Evolutionary conservation across 805 yeast species (phyloP).

Genomic region (Zygosaccharomyces lentus): DNA sequence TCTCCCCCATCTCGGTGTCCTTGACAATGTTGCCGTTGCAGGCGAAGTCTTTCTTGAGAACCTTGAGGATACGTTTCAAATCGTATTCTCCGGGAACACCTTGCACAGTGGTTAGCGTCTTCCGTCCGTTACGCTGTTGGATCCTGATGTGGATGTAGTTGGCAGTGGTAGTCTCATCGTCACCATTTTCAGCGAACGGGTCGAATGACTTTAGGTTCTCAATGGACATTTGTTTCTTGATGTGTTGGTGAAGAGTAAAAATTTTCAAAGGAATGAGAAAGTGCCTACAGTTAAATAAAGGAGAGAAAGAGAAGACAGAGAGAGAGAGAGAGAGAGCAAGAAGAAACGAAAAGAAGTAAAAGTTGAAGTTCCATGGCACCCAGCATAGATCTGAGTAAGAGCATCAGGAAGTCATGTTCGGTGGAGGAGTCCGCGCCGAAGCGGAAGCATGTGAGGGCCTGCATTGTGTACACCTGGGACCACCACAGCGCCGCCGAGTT

Average conservation of each 20-base stretch:
- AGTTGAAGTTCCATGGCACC: conserved; percentile 16
- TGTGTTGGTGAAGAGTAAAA: conserved; percentile 6
- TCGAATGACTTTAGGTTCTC: conserved; percentile 86
- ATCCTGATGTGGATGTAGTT: conserved; percentile 97
- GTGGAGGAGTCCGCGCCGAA: conserved; percentile 89
- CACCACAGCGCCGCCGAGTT: conserved; percentile 77
- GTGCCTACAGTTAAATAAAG: background rate
- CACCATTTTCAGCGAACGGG: conserved; percentile 99
- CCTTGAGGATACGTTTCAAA: conserved; percentile 86
- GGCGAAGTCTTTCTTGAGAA: conserved; percentile 95
- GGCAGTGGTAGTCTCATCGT: conserved; percentile 94
- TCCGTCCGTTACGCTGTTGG: conserved; percentile 99
- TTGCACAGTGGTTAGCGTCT: conserved; percentile 96
- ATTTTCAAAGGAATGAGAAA: background rate
- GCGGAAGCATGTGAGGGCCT: conserved; percentile 91
- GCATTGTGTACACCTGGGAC: conserved; percentile 96
- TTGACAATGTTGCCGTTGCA: conserved; percentile 98
- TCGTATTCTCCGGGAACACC: conserved; percentile 96
- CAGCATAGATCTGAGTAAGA: conserved; percentile 38
- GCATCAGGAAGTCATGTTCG: conserved; percentile 73
- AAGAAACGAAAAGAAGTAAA: background rate
- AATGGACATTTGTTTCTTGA: conserved; percentile 51
- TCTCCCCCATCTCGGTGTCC: conserved; percentile 94
- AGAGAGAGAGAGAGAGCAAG: background rate
- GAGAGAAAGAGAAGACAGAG: background rate